phyloP scores from a whole-genome alignment of 805 yeast genomes.

The Candida boidinii region DNA sequence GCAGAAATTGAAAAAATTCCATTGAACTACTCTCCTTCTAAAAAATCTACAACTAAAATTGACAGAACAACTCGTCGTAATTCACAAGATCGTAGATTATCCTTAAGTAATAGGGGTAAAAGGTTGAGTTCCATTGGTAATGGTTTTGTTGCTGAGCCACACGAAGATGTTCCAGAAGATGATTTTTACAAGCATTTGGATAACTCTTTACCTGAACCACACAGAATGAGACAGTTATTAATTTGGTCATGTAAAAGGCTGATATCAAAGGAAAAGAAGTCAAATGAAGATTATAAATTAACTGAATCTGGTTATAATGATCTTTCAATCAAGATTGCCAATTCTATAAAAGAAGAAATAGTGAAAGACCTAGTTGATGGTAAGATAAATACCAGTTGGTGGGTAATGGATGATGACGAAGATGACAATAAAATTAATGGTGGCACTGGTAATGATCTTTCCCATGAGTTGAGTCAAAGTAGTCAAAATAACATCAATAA shows the following conservation, averaged over 20 bases:
- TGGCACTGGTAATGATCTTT: too few species aligned
- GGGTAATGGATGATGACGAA: constrained; percentile 29
- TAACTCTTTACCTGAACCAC: constrained; percentile 58
- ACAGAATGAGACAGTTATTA: constrained; percentile 59
- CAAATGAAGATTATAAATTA: constrained; percentile 11
- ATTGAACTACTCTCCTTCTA: constrained; percentile 1
- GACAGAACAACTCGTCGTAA: not conserved
- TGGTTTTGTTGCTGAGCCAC: constrained; percentile 63
- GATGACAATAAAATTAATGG: constrained; percentile 12
- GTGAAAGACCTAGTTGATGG: constrained; percentile 53
- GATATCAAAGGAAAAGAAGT: constrained; percentile 20
- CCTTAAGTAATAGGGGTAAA: constrained; percentile 56
- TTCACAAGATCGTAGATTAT: constrained; percentile 31
- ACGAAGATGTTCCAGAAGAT: constrained; percentile 42
- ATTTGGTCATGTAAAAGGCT: constrained; percentile 59
- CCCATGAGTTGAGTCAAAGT: constrained; percentile 7
- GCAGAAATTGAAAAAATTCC: too few species aligned
- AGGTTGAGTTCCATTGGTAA: constrained; percentile 68
- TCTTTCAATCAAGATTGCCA: constrained; percentile 45
- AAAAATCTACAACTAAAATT: constrained; percentile 2
- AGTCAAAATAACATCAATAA: constrained; percentile 19
- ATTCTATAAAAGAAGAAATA: constrained; percentile 56
- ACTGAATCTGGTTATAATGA: constrained; percentile 36
- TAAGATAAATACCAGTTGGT: constrained; percentile 61
- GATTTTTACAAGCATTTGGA: constrained; percentile 60